Percentiles rank a stretch among this genome's conserved stretches.
Evolutionary conservation across 2,329 filamentous ascomycete genomes (phyloP).

Genomic region (Saccharata proteae): DNA sequence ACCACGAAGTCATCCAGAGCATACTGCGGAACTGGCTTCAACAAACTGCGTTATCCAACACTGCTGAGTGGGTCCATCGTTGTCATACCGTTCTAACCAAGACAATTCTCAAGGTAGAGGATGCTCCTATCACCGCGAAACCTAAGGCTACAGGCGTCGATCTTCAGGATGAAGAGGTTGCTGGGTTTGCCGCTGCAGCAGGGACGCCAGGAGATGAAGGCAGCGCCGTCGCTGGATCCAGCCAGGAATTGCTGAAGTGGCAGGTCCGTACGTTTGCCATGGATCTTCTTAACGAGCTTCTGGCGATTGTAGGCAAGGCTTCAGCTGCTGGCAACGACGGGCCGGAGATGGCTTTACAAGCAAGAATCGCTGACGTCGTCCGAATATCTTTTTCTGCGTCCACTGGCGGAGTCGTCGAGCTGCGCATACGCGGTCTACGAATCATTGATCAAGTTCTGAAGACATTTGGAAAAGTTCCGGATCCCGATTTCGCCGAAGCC

Average conservation of each 20-base stretch:
- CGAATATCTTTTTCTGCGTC: constrained; percentile 96
- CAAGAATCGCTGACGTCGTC: constrained; percentile 80
- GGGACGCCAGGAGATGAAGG: constrained; percentile 39
- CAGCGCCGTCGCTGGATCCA: constrained; percentile 25
- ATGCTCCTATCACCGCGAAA: constrained; percentile 32
- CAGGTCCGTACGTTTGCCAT: constrained; percentile 92
- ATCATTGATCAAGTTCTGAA: constrained; percentile 90
- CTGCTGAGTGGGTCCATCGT: constrained; percentile 72
- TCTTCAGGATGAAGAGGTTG: constrained; percentile 89
- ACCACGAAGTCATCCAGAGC: constrained; percentile 69
- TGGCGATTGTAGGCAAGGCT: constrained; percentile 67
- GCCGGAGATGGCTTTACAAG: constrained; percentile 68
- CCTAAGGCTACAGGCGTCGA: constrained; percentile 44
- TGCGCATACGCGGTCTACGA: constrained; percentile 81
- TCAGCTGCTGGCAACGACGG: constrained; percentile 56
- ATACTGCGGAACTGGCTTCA: constrained; percentile 89
- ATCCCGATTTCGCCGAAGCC: constrained; percentile 95
- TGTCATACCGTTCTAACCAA: constrained; percentile 85
- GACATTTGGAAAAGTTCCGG: constrained; percentile 88
- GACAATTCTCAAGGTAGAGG: constrained; percentile 50
- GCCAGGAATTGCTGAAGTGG: constrained; percentile 86
- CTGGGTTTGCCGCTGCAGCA: constrained; percentile 74
- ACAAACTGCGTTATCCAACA: constrained; percentile 73
- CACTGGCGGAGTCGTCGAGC: constrained; percentile 79
- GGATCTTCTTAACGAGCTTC: constrained; percentile 73